Percentiles rank a stretch among this genome's conserved stretches.
Evolutionary conservation across 108 stramenopile species (phyloP).

Genomic region (Parmales sp.): DNA sequence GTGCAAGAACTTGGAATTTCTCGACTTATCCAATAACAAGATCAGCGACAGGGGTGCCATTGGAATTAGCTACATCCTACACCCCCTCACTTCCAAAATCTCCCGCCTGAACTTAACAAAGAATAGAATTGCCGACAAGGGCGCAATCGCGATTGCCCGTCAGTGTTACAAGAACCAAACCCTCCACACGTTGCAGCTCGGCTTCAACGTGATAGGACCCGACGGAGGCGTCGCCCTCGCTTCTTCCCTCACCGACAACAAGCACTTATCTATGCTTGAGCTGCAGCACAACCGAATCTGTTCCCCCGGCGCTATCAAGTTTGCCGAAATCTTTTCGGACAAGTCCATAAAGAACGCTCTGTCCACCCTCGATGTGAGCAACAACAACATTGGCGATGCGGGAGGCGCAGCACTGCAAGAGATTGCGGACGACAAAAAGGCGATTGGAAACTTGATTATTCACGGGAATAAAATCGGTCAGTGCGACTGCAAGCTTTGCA

Average conservation of each 20-base stretch:
- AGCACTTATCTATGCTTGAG: not conserved
- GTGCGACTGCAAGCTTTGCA: conserved; percentile 5
- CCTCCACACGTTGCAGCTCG: not conserved
- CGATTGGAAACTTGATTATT: not conserved
- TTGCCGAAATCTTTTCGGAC: not conserved
- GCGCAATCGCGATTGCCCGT: not conserved
- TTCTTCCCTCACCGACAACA: not conserved
- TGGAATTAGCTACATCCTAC: not conserved
- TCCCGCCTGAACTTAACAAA: not conserved
- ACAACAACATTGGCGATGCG: not conserved
- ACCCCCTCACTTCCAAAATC: not conserved
- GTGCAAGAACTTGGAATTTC: not conserved
- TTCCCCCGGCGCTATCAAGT: not conserved
- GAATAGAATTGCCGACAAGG: conserved; percentile 7
- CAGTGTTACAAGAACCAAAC: not conserved
- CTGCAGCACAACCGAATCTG: not conserved
- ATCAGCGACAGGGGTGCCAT: not conserved
- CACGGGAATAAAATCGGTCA: not conserved
- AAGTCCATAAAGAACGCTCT: not conserved
- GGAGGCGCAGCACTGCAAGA: not conserved
- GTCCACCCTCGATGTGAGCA: not conserved
- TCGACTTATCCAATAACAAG: not conserved
- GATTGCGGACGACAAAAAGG: not conserved
- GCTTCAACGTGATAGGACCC: conserved; percentile 1
- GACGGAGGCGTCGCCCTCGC: not conserved